phyloP scores from a whole-genome alignment of 495 filamentous ascomycete species.

The Neurospora sp. region DNA sequence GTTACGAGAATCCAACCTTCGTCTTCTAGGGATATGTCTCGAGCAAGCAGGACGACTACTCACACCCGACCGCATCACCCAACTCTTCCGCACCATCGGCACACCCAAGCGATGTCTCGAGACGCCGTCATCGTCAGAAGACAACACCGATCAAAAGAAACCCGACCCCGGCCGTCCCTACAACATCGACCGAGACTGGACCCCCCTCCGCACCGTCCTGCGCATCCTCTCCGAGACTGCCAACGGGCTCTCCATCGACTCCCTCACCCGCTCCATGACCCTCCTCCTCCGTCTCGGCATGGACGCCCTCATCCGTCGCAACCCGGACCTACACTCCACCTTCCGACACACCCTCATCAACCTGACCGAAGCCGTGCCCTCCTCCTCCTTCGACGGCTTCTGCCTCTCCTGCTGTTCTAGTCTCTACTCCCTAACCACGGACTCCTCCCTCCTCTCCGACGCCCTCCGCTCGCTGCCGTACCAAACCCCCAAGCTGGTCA shows the following conservation, averaged over 20 bases:
- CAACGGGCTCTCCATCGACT: conserved; percentile 6
- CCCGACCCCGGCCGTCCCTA: conserved; percentile 7
- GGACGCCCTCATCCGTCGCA: conserved; percentile 29
- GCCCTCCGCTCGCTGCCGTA: conserved; percentile 46
- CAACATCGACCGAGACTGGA: conserved; percentile 27
- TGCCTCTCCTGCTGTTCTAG: conserved; percentile 42
- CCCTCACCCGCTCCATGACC: conserved; percentile 17
- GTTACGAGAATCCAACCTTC: conserved; percentile 55
- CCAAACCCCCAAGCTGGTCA: conserved; percentile 45
- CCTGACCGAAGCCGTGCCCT: conserved; percentile 9
- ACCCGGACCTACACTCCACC: conserved; percentile 19
- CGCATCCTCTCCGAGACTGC: conserved; percentile 23
- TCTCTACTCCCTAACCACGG: conserved; percentile 39
- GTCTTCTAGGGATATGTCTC: conserved; percentile 25
- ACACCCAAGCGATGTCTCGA: conserved; percentile 23
- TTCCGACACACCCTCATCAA: conserved; percentile 12
- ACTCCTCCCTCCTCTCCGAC: conserved; percentile 40
- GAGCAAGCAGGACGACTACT: conserved; percentile 31
- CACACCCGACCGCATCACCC: conserved; percentile 22
- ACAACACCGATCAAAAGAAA: neutral
- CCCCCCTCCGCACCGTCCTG: conserved; percentile 23
- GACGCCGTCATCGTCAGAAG: neutral
- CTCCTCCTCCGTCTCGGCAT: conserved; percentile 47
- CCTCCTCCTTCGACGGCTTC: conserved; percentile 14
- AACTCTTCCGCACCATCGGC: conserved; percentile 31